A percentile compares a stretch with the other conserved stretches of the same genome.
phyloP scores from a whole-genome alignment of 768 basidiomycete genomes.

The Candolleomyces aberdarensis region DNA sequence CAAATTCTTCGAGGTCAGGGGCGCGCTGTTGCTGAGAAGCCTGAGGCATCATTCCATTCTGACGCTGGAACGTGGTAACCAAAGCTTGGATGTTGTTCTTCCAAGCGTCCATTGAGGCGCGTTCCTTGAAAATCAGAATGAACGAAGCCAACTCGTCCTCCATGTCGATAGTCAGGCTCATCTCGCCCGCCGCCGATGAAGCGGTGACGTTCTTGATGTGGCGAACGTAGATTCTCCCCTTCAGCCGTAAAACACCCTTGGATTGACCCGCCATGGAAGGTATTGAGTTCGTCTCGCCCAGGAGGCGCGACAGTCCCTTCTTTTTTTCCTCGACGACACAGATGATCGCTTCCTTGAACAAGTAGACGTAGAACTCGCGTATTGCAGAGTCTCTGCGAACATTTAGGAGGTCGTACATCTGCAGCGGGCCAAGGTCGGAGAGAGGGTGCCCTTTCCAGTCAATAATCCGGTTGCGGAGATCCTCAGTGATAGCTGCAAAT shows the following conservation, averaged over 20 bases:
- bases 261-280: slow-evolving; percentile 34
- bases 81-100: slow-evolving; percentile 76
- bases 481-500: slow-evolving; percentile 82
- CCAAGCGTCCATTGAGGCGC: slow-evolving; percentile 88
- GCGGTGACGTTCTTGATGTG: slow-evolving; percentile 91
- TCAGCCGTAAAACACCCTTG: slow-evolving; percentile 81
- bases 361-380: slow-evolving; percentile 93
- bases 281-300: slow-evolving; percentile 56
- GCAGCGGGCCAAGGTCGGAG: slow-evolving; percentile 82
- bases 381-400: slow-evolving; percentile 88
- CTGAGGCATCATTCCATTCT: slow-evolving; percentile 34
- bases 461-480: slow-evolving; percentile 84
- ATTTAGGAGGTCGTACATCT: slow-evolving; percentile 88
- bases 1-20: slow-evolving; percentile 72
- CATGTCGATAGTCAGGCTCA: slow-evolving; percentile 97
- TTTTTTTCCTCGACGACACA: slow-evolving; percentile 98
- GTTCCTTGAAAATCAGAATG: slow-evolving; percentile 93
- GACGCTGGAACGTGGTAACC: slow-evolving; percentile 66
- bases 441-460: slow-evolving; percentile 96
- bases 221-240: slow-evolving; percentile 92
- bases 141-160: slow-evolving; percentile 96
- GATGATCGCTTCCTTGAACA: slow-evolving; percentile 97
- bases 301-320: slow-evolving; percentile 69
- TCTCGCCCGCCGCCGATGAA: slow-evolving; percentile 71
- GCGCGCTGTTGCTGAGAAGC: slow-evolving; percentile 29